phyloP scores from a whole-genome alignment of 495 filamentous ascomycete species.

The Podospora bellae-mahoneyi region DNA sequence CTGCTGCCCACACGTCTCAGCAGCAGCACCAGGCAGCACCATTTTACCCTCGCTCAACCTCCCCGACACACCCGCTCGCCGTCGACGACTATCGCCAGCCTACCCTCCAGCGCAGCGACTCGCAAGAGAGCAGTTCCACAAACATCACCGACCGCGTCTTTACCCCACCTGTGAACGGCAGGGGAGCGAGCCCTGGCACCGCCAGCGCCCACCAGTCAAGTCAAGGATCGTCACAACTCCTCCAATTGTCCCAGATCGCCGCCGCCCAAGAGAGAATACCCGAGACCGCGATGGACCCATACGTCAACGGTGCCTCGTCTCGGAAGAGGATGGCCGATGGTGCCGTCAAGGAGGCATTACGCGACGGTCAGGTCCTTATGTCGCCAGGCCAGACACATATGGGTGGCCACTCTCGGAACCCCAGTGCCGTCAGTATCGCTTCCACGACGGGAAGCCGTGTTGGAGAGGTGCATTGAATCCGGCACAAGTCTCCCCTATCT shows the following conservation, averaged over 20 bases:
- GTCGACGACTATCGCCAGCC: slow-evolving; percentile 15
- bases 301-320: slow-evolving; percentile 32
- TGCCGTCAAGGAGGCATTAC: slow-evolving; percentile 50
- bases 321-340: slow-evolving; percentile 65
- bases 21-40: slow-evolving; percentile 2
- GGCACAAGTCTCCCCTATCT: background rate
- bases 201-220: slow-evolving; percentile 39
- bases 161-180: slow-evolving; percentile 48
- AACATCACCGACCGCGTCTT: slow-evolving; percentile 44
- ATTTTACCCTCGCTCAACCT: slow-evolving; percentile 7
- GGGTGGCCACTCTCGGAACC: slow-evolving; percentile 62
- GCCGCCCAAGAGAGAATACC: slow-evolving; percentile 48
- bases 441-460: slow-evolving; percentile 60
- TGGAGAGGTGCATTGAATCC: slow-evolving; percentile 59
- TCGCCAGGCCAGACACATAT: slow-evolving; percentile 37
- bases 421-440: slow-evolving; percentile 57
- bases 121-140: slow-evolving; percentile 41
- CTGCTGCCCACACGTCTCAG: slow-evolving; percentile 12
- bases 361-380: slow-evolving; percentile 33
- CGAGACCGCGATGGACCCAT: slow-evolving; percentile 26
- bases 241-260: slow-evolving; percentile 53
- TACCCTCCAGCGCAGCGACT: slow-evolving; percentile 40
- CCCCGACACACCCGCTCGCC: slow-evolving; percentile 6
- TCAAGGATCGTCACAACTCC: slow-evolving; percentile 45
- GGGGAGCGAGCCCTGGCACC: slow-evolving; percentile 36